Evolutionary conservation across 805 yeast species (phyloP).

Genomic region (Saturnispora kantuleensis): DNA sequence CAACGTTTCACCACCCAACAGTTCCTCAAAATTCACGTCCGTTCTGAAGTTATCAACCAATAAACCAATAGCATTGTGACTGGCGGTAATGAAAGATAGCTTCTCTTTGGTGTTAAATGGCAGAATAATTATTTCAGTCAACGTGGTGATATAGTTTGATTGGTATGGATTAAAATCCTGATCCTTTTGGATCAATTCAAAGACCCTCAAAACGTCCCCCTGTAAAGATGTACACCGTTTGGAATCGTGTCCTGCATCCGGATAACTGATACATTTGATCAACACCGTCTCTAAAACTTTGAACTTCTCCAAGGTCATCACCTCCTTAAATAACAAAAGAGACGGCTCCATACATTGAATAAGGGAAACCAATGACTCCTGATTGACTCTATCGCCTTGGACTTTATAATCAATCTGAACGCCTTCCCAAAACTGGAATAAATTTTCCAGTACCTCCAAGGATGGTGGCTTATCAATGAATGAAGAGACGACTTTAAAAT

Average conservation of each 20-base stretch:
- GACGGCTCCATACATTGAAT: constrained; percentile 44
- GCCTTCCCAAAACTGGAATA: constrained; percentile 43
- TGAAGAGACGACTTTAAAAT: constrained; percentile 36
- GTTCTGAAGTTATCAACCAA: constrained; percentile 30
- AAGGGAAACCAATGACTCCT: constrained; percentile 49
- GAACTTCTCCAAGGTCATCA: constrained; percentile 29
- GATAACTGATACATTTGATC: constrained; percentile 60
- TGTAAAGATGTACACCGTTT: constrained; percentile 56
- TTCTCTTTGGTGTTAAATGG: constrained; percentile 55
- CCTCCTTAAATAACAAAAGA: constrained; percentile 28
- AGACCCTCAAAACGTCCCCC: constrained; percentile 39
- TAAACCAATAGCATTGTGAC: constrained; percentile 37
- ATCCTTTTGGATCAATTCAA: constrained; percentile 26
- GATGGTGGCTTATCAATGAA: constrained; percentile 16
- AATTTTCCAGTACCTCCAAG: constrained; percentile 25
- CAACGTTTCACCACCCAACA: constrained; percentile 38
- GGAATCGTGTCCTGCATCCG: constrained; percentile 51
- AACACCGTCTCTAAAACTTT: constrained; percentile 47
- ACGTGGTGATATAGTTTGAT: constrained; percentile 40
- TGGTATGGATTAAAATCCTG: constrained; percentile 27
- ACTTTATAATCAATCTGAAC: constrained; percentile 37
- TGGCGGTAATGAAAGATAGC: constrained; percentile 53
- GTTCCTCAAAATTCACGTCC: constrained; percentile 24
- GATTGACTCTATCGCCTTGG: constrained; percentile 33
- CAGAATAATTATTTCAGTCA: constrained; percentile 41